Conservation (phyloP, 768 basidiomycete genomes). For the Lentinula guzmanii region DNA sequence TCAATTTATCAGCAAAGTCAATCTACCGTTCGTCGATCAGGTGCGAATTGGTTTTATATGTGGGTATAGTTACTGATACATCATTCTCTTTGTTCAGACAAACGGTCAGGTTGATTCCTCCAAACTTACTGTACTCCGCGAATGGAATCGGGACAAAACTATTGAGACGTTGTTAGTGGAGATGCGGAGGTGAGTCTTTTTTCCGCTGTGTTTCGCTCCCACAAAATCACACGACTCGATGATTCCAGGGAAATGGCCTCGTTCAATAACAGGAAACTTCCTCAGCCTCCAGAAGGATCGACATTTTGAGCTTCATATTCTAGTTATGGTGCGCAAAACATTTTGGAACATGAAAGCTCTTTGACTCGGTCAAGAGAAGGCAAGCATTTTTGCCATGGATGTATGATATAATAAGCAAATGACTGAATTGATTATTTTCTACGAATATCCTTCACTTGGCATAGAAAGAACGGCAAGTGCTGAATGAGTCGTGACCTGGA, state of each 20-base stretch:
- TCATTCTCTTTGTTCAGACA: slow-evolving; percentile 1
- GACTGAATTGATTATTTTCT: background rate
- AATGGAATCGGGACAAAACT: slow-evolving; percentile 73
- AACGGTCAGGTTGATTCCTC: slow-evolving; percentile 74
- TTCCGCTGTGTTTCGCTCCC: too few relatives aligned
- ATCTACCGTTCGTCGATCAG: slow-evolving; percentile 85
- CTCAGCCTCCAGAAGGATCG: slow-evolving; percentile 90
- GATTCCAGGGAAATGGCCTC: slow-evolving; percentile 85
- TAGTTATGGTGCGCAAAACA: background rate
- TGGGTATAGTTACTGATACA: background rate
- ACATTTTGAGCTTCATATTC: slow-evolving; percentile 37
- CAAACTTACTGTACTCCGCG: slow-evolving; percentile 65
- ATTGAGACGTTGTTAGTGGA: slow-evolving; percentile 91
- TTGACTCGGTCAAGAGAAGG: background rate
- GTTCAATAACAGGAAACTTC: slow-evolving; percentile 85
- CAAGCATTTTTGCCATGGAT: background rate
- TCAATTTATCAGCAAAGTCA: slow-evolving; percentile 84
- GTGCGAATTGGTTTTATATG: background rate
- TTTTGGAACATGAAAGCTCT: background rate
- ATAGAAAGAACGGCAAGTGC: too few relatives aligned
- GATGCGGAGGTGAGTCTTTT: slow-evolving; percentile 69
- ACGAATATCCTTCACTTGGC: too few relatives aligned
- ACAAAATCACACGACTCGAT: background rate
- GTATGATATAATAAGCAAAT: background rate
- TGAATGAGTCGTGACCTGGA: too few relatives aligned